Percentiles rank a stretch among this genome's conserved stretches.
Conservation (phyloP, 202 grass and related monocot genomes). For the Hordeum pubiflorum region DNA sequence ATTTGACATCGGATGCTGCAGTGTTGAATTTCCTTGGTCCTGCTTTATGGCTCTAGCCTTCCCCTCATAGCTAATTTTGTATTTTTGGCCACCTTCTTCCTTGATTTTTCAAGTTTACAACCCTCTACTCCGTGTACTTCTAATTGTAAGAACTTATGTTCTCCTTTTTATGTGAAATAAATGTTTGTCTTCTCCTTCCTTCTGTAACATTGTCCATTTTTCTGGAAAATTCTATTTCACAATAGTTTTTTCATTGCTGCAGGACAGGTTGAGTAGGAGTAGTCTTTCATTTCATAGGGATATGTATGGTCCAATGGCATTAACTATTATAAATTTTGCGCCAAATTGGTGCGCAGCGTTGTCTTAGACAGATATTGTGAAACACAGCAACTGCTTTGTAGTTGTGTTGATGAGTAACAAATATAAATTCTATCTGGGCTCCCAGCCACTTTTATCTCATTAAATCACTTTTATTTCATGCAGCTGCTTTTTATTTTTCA, state of each 20-base stretch:
- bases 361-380: neutral
- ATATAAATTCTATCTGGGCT: neutral
- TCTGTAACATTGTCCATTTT: neutral
- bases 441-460: slow-evolving; percentile 27
- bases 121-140: neutral
- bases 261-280: neutral
- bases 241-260: neutral
- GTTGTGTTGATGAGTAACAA: neutral
- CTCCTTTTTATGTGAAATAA: neutral
- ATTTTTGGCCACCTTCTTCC: neutral
- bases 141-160: neutral
- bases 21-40: neutral
- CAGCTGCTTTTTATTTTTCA: slow-evolving; percentile 51
- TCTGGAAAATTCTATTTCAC: neutral
- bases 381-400: neutral
- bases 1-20: slow-evolving; percentile 1
- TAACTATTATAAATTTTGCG: neutral
- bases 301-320: neutral
- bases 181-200: neutral
- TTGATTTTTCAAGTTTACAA: neutral
- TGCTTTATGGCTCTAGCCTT: slow-evolving; percentile 1
- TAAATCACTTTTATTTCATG: slow-evolving; percentile 39
- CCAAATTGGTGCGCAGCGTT: neutral
- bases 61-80: neutral
- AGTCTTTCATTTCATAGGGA: neutral